Evolutionary conservation across 345 rosid species (phyloP), one percentile per base, ranked within the genome.

Genomic region (Arabidopsis arenosa): DNA sequence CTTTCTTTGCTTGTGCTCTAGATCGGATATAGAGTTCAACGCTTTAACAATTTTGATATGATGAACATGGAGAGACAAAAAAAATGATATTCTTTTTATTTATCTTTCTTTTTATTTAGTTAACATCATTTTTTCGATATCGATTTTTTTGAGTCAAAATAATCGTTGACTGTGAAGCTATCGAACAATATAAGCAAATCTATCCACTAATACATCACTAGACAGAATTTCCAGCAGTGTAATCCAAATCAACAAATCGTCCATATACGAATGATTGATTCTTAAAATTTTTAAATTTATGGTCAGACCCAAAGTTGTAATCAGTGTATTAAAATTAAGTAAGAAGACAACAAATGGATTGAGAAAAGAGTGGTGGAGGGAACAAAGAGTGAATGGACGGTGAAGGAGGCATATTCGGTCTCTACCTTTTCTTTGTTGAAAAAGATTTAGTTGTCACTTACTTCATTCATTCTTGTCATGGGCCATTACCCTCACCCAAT

Each of bases 301-400:
- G 51, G 15, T 43, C 7, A 63, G 36, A n/a, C 15, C 54, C 55
- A 41, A 58, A 45, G 41, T 12, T 41, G 63, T 52, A 61, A 4
- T 37, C 21, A 15, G 41, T 37, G 39, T 37, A 28, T 11, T 15
- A 51, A 15, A 43, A 43, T 66, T 57, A 57, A 66, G 66, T 26
- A 65, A 56, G 6, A 45, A 45, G 11, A 64, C 56, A 44, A 23
- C 15, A 66, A 68, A 44, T 43, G 32, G 74, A 45, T 43, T 11
- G 54, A 58, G 52, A 26, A 66, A 57, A 67, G 55, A 62, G 68
- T 61, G 76, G 77, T 45, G 58, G 65, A 74, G 72, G 48, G 21
- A 35, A 65, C 65, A 64, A 74, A 54, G 58, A 48, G 54, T 75
- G 52, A 67, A 75, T 40, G 79, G 74, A 67, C 73, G 79, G 79